A percentile compares a stretch with the other conserved stretches of the same genome.
phyloP scores from a whole-genome alignment of 2,329 filamentous ascomycete species.

The Pseudogymnoascus sp. region DNA sequence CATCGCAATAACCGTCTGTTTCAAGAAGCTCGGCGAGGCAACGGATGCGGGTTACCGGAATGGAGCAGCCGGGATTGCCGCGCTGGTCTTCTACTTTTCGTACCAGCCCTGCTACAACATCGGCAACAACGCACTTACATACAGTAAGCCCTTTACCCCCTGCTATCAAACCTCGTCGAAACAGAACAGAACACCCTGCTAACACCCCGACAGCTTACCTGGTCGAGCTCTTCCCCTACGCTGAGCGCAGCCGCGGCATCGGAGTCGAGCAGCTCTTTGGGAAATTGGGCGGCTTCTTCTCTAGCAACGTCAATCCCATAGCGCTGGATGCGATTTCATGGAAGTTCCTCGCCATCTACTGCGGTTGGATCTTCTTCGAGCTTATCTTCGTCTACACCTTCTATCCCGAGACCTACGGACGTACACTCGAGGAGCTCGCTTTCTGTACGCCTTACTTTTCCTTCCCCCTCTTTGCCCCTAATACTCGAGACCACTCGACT shows the following conservation, averaged over 20 bases:
- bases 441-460: neutral
- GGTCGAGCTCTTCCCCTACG: conserved; percentile 27
- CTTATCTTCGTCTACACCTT: conserved; percentile 32
- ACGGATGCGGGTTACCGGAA: neutral
- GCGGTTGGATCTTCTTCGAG: conserved; percentile 33
- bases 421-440: conserved; percentile 11
- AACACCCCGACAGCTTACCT: conserved; percentile 22
- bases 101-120: conserved; percentile 38
- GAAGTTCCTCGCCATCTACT: conserved; percentile 35
- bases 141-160: conserved; percentile 23
- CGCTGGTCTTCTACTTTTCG: conserved; percentile 21
- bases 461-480: neutral
- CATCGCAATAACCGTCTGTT: conserved; percentile 11
- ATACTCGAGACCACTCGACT: neutral
- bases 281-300: conserved; percentile 36
- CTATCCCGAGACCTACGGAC: conserved; percentile 15
- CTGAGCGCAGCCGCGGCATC: conserved; percentile 27
- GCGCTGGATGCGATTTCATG: conserved; percentile 33
- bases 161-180: neutral
- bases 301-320: conserved; percentile 33
- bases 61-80: conserved; percentile 16
- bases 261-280: conserved; percentile 22
- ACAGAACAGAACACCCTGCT: neutral
- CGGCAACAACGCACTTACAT: conserved; percentile 42
- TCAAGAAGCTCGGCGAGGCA: neutral